phyloP scores from a whole-genome alignment of 2,329 filamentous ascomycete species.

The Alternaria solani region DNA sequence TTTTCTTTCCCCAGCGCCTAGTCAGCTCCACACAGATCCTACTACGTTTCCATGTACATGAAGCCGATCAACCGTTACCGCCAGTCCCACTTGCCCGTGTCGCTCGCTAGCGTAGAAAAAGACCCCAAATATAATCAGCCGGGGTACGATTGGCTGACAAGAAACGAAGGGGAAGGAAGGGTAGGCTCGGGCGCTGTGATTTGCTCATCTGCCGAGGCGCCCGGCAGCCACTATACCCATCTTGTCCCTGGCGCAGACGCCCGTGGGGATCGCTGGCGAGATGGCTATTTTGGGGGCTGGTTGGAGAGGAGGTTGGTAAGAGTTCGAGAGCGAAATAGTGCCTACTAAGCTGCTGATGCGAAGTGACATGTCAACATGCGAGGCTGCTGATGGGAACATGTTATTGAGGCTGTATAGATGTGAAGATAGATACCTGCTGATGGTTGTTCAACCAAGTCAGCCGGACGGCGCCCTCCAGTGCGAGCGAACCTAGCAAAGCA shows the following conservation, averaged over 20 bases:
- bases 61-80: constrained; percentile 15
- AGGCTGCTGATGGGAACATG: not conserved
- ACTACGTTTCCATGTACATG: not conserved
- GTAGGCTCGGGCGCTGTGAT: constrained; percentile 7
- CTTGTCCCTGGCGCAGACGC: constrained; percentile 10
- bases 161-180: not conserved
- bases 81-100: constrained; percentile 14
- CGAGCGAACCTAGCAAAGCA: not conserved
- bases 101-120: constrained; percentile 10
- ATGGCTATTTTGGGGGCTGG: constrained; percentile 7
- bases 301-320: not conserved
- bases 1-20: constrained; percentile 13
- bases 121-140: constrained; percentile 30
- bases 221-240: not conserved
- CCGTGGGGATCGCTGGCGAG: constrained; percentile 1
- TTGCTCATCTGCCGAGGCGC: constrained; percentile 28
- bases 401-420: not conserved
- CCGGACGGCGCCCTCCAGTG: not conserved
- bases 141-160: constrained; percentile 18
- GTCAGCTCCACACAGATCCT: not conserved
- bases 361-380: not conserved
- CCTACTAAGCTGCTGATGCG: not conserved
- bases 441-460: not conserved
- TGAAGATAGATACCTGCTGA: not conserved
- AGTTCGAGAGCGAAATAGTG: not conserved